These are phyloP conservation scores for Podila horticola DNA, from an alignment of 192 early-diverging fungal species.

Conservation along the genomic window DNA sequence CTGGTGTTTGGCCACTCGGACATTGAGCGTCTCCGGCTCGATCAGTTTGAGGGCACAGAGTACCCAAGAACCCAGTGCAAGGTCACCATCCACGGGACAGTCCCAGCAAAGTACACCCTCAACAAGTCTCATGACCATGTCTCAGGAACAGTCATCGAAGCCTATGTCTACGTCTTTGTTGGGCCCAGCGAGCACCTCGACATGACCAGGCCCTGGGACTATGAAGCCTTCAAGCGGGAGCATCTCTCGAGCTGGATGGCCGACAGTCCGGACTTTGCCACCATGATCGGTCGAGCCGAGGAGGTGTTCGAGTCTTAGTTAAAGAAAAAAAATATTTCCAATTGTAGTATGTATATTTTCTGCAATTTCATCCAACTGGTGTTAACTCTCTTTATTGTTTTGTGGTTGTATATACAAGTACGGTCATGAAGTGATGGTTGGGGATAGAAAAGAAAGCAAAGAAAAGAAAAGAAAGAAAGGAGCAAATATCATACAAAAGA, in stretches of 20 bases:
- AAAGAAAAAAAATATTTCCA: not conserved
- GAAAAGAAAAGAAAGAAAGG: not conserved
- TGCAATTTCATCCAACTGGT: not conserved
- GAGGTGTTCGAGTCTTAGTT: not conserved
- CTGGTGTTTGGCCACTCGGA: conserved; percentile 29
- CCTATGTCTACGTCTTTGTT: conserved; percentile 18
- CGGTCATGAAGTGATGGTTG: too few species aligned
- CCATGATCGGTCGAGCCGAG: conserved; percentile 10
- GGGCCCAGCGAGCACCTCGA: conserved; percentile 24
- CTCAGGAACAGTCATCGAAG: not conserved
- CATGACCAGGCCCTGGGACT: conserved; percentile 23
- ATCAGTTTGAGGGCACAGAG: conserved; percentile 35
- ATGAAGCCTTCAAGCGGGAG: conserved; percentile 20
- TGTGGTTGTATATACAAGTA: conserved; percentile 3
- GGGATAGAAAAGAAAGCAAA: not conserved
- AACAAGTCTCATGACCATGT: not conserved
- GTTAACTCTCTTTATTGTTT: not conserved
- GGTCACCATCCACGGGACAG: not conserved
- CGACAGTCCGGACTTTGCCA: conserved; percentile 9
- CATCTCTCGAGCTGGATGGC: conserved; percentile 22
- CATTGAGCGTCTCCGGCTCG: conserved; percentile 16
- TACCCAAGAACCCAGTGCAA: conserved; percentile 12
- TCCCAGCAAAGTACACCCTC: conserved; percentile 15
- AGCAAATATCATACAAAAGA: not conserved
- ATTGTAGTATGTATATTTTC: too few species aligned